phyloP scores from a whole-genome alignment of 116 monocot species.

The Papilionanthe hybrid region DNA sequence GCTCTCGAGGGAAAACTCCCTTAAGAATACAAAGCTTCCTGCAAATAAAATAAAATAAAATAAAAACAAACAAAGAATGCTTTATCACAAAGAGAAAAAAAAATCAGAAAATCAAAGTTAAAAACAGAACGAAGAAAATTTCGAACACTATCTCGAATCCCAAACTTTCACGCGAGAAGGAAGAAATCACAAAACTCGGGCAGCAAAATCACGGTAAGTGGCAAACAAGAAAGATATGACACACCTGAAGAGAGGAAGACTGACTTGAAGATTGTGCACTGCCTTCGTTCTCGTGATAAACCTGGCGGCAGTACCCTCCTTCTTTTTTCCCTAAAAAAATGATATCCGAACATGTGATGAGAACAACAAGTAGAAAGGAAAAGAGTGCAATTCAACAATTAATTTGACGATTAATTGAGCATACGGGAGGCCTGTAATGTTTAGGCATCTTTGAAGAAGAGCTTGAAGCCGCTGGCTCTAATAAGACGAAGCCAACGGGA shows the following conservation, averaged over 20 bases:
- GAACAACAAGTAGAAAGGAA: background rate
- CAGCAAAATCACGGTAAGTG: background rate
- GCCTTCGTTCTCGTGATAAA: conserved; percentile 94
- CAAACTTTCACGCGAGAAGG: background rate
- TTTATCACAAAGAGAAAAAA: background rate
- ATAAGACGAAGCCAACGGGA: background rate
- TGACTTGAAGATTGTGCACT: conserved; percentile 67
- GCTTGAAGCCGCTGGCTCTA: background rate
- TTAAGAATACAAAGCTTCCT: conserved; percentile 97
- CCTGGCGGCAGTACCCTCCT: conserved; percentile 90
- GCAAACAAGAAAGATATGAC: background rate
- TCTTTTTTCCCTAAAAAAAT: conserved; percentile 85
- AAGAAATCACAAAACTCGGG: background rate
- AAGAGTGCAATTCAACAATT: background rate
- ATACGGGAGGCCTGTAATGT: conserved; percentile 45
- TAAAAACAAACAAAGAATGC: background rate
- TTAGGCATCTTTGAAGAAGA: conserved; percentile 33
- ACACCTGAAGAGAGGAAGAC: conserved; percentile 72
- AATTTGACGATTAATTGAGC: background rate
- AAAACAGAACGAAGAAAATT: background rate
- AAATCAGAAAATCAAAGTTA: background rate
- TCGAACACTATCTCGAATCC: background rate
- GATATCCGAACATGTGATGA: background rate
- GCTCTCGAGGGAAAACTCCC: conserved; percentile 80
- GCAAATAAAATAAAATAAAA: no score